Percentiles rank a stretch among this genome's conserved stretches.
phyloP scores from a whole-genome alignment of 148 eudicot genomes.

The Drosera capensis region DNA sequence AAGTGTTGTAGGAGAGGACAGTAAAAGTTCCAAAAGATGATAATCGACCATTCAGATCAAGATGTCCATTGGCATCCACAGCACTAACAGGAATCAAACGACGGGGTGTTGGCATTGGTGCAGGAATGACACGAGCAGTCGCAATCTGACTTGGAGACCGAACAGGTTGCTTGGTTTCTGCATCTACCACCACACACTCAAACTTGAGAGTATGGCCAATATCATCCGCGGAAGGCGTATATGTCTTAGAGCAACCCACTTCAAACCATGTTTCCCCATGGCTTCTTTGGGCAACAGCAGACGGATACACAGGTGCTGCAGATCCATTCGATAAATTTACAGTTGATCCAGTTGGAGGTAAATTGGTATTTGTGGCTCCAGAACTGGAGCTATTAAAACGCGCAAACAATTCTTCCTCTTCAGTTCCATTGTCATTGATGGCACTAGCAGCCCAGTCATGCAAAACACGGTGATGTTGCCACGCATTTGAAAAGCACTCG shows the following conservation, averaged over 20 bases:
- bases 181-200: conserved; percentile 91
- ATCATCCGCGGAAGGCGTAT: conserved; percentile 90
- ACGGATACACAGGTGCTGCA: conserved; percentile 54
- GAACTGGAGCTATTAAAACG: conserved; percentile 70
- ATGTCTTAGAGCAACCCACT: conserved; percentile 74
- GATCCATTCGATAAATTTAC: conserved; percentile 54
- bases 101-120: conserved; percentile 92
- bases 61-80: conserved; percentile 46
- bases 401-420: conserved; percentile 84
- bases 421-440: conserved; percentile 70
- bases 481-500: conserved; percentile 94
- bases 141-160: conserved; percentile 43
- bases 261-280: conserved; percentile 97
- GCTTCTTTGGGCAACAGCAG: conserved; percentile 52
- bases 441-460: conserved; percentile 99
- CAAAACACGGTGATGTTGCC: conserved; percentile 96
- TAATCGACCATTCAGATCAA: conserved; percentile 58
- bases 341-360: conserved; percentile 51
- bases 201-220: conserved; percentile 88
- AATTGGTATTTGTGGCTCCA: conserved; percentile 26
- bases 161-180: conserved; percentile 53
- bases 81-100: conserved; percentile 72
- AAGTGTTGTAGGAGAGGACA: conserved; percentile 88
- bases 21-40: conserved; percentile 64
- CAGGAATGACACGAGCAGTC: conserved; percentile 88